These are phyloP conservation scores for Murraya koenigii DNA, from an alignment of 345 rosid genomes.

Conservation along the genomic window DNA sequence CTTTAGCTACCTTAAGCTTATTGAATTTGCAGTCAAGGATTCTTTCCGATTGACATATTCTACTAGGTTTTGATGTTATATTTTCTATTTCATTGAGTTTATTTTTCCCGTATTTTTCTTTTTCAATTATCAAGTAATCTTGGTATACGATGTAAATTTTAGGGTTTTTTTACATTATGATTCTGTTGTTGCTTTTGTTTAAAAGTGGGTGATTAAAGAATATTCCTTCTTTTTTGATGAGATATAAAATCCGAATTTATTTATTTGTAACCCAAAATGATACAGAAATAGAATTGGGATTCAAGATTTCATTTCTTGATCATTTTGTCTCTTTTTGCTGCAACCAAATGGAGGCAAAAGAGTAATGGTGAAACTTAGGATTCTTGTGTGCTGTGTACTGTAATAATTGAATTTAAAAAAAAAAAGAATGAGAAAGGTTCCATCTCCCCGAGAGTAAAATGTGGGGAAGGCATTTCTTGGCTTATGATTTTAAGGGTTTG, in stretches of 20 bases:
- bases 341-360: neutral
- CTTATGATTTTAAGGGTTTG: neutral
- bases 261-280: neutral
- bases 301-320: neutral
- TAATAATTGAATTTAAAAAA: neutral
- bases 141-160: neutral
- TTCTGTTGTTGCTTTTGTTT: slow-evolving; percentile 2
- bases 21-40: neutral
- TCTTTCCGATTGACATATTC: neutral
- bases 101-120: neutral
- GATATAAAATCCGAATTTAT: neutral
- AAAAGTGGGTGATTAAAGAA: neutral
- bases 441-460: neutral
- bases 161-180: slow-evolving; percentile 11
- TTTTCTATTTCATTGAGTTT: neutral
- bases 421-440: neutral
- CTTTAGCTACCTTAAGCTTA: neutral
- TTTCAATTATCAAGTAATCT: neutral
- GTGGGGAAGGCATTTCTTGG: neutral
- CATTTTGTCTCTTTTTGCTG: neutral
- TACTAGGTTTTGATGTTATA: neutral
- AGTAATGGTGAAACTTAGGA: neutral
- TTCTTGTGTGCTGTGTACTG: neutral
- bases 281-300: neutral
- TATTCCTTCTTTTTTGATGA: neutral